phyloP scores from a whole-genome alignment of 2,329 filamentous ascomycete species.

The Microcera coccophila region DNA sequence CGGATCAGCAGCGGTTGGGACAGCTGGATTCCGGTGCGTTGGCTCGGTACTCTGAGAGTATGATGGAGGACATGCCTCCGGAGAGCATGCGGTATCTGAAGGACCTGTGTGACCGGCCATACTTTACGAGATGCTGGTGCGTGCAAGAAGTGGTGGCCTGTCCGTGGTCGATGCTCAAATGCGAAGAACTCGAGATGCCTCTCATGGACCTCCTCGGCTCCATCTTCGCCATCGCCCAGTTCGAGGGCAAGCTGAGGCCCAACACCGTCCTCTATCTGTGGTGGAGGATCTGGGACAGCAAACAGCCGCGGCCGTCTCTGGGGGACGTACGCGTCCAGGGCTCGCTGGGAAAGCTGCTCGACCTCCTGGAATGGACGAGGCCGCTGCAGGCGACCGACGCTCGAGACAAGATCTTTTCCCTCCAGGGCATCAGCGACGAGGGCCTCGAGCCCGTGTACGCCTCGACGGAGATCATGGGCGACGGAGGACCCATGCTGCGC shows the following conservation, averaged over 20 bases:
- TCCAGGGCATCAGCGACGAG: constrained; percentile 1
- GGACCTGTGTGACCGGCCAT: background rate
- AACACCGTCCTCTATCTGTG: background rate
- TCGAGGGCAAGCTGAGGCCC: background rate
- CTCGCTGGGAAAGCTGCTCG: background rate
- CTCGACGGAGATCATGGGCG: background rate
- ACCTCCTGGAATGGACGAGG: background rate
- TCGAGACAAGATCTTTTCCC: constrained; percentile 1
- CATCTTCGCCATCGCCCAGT: background rate
- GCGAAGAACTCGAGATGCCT: constrained; percentile 1
- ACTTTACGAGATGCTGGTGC: constrained; percentile 1
- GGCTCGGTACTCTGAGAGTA: background rate
- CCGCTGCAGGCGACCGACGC: background rate
- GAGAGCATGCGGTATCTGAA: background rate
- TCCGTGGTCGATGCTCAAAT: background rate
- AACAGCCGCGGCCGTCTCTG: background rate
- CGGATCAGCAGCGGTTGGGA: background rate
- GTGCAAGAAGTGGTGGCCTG: constrained; percentile 1
- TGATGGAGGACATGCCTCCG: background rate
- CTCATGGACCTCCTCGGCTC: background rate
- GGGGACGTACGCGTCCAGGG: background rate
- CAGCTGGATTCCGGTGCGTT: background rate
- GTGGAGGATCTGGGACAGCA: background rate
- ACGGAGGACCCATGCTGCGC: background rate
- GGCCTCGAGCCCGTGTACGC: background rate